Base-by-base conservation (phyloP, 2,329 filamentous ascomycete genomes). In the Zasmidium cellare region DNA sequence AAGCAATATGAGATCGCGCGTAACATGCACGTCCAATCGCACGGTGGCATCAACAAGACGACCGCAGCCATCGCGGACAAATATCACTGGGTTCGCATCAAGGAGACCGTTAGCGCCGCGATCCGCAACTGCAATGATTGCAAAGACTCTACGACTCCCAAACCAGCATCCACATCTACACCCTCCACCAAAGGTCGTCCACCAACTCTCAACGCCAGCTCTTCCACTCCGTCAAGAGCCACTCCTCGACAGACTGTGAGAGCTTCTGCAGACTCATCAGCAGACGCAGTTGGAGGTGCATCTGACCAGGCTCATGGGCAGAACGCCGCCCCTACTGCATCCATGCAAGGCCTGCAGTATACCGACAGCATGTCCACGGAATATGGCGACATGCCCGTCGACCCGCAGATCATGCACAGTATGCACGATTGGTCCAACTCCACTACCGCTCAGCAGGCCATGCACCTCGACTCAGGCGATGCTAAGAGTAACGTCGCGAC, bases 21-120 rank as follows among this genome's bases (percentile, higher is more conserved):
- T 47, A 80, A 83, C 57, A 83, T 92, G 38, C 94, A 99, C 75
- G 80, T 86, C 53, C 76, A 81, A 57, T 83, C 87, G 45, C 94
- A 99, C 71, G 91, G 89, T 6, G 94, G 94, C 52, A 97, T 97
- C 80, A 99, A 99, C 80, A 97, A 97, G 79, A 97, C 93, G 0
- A 97, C 93, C 1, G 92, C 93, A 19, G 89, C 87, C 19, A 96
- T 99, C 69, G 91, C 93, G 11, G 91, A 97, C 72, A 89, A 88
- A 70, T 97, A 93, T 72, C 94, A 97, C 76, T 99, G 94, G 94
- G 92, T 96, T 49, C 86, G 93, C 60, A 97, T 97, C 78, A 99
- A 97, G 74, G 92, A 97, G 76, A 97, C 93, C 0, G 94, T 97
- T 61, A 94, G 89, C 72, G 87, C 93, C 72, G 92, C 96, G 67